Conservation (phyloP, 371 early-diverging fungal species). For the Encephalitozoon hellem region DNA sequence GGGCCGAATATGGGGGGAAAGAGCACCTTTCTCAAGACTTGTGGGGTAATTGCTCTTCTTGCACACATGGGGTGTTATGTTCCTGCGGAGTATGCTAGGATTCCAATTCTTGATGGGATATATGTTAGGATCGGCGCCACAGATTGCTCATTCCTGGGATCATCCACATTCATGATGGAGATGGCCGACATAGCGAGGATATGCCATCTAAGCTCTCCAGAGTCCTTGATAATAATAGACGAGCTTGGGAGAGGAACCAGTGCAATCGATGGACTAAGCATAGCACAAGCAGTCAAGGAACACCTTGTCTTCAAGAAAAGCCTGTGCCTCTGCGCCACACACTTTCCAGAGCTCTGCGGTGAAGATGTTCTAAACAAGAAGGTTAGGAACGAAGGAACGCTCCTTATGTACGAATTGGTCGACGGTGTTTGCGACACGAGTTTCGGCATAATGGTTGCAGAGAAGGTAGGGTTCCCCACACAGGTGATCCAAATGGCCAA, state of each 20-base stretch:
- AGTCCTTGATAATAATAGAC: constrained; percentile 81
- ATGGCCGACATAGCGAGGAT: constrained; percentile 78
- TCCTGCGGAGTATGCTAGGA: constrained; percentile 69
- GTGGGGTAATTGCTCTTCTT: constrained; percentile 73
- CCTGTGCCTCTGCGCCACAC: constrained; percentile 58
- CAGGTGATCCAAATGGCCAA: constrained; percentile 51
- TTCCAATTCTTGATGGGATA: constrained; percentile 77
- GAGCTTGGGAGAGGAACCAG: constrained; percentile 93
- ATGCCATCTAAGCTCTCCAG: constrained; percentile 66
- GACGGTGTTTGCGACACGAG: constrained; percentile 80
- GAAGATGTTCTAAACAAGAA: constrained; percentile 45
- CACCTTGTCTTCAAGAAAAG: constrained; percentile 62
- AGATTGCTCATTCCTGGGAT: constrained; percentile 75
- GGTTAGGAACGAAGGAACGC: constrained; percentile 23
- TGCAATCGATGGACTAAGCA: constrained; percentile 88
- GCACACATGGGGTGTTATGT: constrained; percentile 85
- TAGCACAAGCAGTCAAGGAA: constrained; percentile 90
- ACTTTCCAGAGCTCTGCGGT: constrained; percentile 76
- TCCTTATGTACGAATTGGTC: constrained; percentile 57
- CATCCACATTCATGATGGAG: constrained; percentile 78
- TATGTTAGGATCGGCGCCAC: constrained; percentile 87
- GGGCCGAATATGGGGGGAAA: constrained; percentile 92
- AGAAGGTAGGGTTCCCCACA: constrained; percentile 79
- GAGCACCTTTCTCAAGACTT: constrained; percentile 73
- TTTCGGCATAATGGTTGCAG: constrained; percentile 94